These are phyloP conservation scores for Neurospora sp. DNA, from an alignment of 495 filamentous ascomycete genomes.

Conservation along the genomic window DNA sequence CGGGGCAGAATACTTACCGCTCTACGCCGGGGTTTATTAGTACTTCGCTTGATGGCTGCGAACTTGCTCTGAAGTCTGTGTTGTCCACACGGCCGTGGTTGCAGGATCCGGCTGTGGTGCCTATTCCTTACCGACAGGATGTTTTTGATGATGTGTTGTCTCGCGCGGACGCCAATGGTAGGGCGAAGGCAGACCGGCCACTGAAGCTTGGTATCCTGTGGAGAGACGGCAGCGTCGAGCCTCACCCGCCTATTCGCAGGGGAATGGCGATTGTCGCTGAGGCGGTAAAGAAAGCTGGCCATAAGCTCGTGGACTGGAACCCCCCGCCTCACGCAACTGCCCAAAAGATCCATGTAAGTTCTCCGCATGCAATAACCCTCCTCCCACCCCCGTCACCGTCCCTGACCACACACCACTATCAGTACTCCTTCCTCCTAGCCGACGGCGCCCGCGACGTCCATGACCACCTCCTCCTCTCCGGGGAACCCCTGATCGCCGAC, in stretches of 20 bases:
- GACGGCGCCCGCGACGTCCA: conserved; percentile 33
- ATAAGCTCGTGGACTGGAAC: conserved; percentile 30
- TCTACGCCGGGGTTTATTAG: conserved; percentile 19
- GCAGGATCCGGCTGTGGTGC: conserved; percentile 18
- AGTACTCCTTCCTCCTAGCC: conserved; percentile 21
- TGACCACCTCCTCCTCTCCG: conserved; percentile 29
- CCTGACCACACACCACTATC: not conserved
- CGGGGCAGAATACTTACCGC: conserved; percentile 24
- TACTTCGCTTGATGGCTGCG: conserved; percentile 16
- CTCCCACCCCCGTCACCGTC: not conserved
- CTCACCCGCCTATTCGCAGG: conserved; percentile 41
- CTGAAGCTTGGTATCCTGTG: conserved; percentile 42
- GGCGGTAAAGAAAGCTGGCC: conserved; percentile 26
- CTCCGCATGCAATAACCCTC: not conserved
- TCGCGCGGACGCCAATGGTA: conserved; percentile 4
- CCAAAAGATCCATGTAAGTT: conserved; percentile 20
- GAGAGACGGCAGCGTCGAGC: conserved; percentile 45
- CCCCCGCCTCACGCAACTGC: conserved; percentile 30
- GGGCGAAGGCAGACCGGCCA: not conserved
- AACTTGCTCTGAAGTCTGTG: conserved; percentile 25
- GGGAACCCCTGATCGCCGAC: conserved; percentile 30
- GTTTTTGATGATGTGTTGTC: conserved; percentile 2
- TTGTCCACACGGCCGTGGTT: conserved; percentile 20
- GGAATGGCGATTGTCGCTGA: conserved; percentile 28
- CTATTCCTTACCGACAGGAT: conserved; percentile 20